Evolutionary conservation across 495 filamentous ascomycete genomes (phyloP).

Genomic region (Xylaria cubensis): DNA sequence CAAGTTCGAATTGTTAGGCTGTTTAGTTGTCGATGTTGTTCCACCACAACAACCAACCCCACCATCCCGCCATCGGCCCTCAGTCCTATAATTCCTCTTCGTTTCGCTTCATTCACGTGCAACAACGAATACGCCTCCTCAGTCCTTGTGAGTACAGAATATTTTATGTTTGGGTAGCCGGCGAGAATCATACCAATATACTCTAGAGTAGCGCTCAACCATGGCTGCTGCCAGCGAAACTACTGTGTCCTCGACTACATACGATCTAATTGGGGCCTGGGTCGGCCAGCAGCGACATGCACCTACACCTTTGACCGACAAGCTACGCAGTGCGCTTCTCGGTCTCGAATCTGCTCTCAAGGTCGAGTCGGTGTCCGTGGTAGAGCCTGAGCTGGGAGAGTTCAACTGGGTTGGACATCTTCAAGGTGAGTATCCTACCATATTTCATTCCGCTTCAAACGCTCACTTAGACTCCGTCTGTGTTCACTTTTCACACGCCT

Average conservation of each 20-base stretch:
- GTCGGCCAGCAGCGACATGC: slow-evolving; percentile 40
- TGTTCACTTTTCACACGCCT: background rate
- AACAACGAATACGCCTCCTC: background rate
- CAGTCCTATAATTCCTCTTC: background rate
- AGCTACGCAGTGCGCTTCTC: slow-evolving; percentile 40
- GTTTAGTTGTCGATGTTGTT: background rate
- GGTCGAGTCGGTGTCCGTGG: background rate
- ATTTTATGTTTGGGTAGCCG: background rate
- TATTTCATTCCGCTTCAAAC: background rate
- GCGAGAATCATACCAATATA: background rate
- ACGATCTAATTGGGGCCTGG: slow-evolving; percentile 45
- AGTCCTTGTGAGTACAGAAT: background rate
- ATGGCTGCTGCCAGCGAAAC: slow-evolving; percentile 12
- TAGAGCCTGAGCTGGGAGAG: slow-evolving; percentile 38
- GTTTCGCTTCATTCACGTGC: background rate
- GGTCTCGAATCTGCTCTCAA: slow-evolving; percentile 39
- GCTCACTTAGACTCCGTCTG: background rate
- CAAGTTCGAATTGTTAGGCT: background rate
- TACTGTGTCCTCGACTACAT: slow-evolving; percentile 32
- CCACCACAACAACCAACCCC: background rate
- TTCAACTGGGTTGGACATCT: slow-evolving; percentile 50
- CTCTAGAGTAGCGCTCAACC: background rate
- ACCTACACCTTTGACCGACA: slow-evolving; percentile 41
- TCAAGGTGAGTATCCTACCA: slow-evolving; percentile 34
- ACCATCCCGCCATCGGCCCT: background rate